These are phyloP conservation scores for Scheffersomyces insectosa DNA, from an alignment of 1,139 yeast genomes.

Conservation along the genomic window DNA sequence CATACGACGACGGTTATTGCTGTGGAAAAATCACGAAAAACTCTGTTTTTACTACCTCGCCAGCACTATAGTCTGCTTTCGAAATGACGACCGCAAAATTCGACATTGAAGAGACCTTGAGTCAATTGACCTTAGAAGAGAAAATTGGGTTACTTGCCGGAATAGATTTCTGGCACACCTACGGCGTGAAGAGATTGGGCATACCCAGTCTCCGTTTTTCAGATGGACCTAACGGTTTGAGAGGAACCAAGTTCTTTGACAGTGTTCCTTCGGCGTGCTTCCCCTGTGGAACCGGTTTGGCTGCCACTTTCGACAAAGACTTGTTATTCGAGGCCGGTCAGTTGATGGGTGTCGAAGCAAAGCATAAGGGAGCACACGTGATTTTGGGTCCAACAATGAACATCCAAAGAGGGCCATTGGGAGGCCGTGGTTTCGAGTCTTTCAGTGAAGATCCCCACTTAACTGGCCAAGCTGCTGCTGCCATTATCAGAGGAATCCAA, in stretches of 20 bases:
- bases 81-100: conserved; percentile 1
- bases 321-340: conserved; percentile 1
- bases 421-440: conserved; percentile 69
- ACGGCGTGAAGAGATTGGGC: conserved; percentile 10
- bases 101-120: conserved; percentile 11
- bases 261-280: conserved; percentile 28
- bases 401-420: conserved; percentile 50
- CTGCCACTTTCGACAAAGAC: conserved; percentile 28
- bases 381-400: conserved; percentile 57
- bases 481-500: conserved; percentile 58
- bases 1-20: no score
- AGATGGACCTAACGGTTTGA: conserved; percentile 15
- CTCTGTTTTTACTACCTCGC: background rate
- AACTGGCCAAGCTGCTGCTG: conserved; percentile 38
- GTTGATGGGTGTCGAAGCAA: conserved; percentile 48
- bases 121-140: conserved; percentile 12
- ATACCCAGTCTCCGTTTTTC: conserved; percentile 11
- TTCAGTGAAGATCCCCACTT: conserved; percentile 66
- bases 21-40: no score
- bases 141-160: conserved; percentile 13
- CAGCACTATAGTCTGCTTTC: background rate
- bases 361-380: conserved; percentile 59
- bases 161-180: conserved; percentile 16
- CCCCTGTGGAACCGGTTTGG: conserved; percentile 46
- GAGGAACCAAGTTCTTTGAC: conserved; percentile 13